Evolutionary conservation across 176 grass and related monocot genomes (phyloP).

Genomic region (Juncus inflexus): DNA sequence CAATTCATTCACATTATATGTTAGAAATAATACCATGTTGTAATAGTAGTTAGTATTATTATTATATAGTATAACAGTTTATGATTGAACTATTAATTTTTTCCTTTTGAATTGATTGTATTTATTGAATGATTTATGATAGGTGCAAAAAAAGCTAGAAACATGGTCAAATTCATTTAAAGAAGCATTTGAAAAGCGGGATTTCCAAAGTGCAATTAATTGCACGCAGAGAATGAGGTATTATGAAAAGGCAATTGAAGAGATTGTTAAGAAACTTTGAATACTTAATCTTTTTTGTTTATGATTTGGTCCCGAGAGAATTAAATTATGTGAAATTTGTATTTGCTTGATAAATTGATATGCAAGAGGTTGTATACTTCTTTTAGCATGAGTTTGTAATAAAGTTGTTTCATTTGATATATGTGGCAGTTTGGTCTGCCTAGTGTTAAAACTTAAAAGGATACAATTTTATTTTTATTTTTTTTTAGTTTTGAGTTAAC

Average conservation of each 20-base stretch:
- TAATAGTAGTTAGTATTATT: background rate
- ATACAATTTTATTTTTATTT: too few species aligned
- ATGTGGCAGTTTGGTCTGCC: too few species aligned
- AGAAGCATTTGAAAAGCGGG: slow-evolving; percentile 45
- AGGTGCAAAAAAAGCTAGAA: slow-evolving; percentile 57
- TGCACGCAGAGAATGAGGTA: slow-evolving; percentile 86
- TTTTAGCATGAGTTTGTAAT: too few species aligned
- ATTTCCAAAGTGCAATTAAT: slow-evolving; percentile 51
- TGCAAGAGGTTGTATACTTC: too few species aligned
- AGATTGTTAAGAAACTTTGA: slow-evolving; percentile 76
- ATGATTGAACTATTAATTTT: background rate
- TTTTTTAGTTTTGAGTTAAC: too few species aligned
- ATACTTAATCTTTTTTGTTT: background rate
- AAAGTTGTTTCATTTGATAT: too few species aligned
- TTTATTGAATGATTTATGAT: slow-evolving; percentile 1
- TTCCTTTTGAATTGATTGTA: background rate
- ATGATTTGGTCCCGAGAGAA: background rate
- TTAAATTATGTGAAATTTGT: background rate
- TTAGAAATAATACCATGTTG: background rate
- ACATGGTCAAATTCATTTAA: slow-evolving; percentile 49
- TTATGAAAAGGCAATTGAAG: slow-evolving; percentile 72
- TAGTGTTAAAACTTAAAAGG: too few species aligned
- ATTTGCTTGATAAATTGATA: background rate
- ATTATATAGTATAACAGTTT: too few species aligned
- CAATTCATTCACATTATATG: background rate